phyloP scores from a whole-genome alignment of 2,329 filamentous ascomycete genomes.

The Microsporum ferrugineum region DNA sequence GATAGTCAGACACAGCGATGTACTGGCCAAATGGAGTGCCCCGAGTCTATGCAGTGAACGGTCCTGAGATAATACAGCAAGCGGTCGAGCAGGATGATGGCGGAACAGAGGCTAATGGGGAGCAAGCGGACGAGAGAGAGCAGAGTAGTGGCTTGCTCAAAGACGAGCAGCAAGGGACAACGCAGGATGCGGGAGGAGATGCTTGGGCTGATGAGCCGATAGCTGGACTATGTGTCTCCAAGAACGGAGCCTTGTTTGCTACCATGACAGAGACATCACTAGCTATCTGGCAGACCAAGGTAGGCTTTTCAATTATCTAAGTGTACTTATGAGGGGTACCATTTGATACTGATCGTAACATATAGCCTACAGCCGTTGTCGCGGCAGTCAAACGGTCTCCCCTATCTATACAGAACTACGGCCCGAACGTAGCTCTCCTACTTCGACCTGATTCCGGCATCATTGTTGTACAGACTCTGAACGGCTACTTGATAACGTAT shows the following conservation, averaged over 20 bases:
- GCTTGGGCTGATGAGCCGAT: conserved; percentile 52
- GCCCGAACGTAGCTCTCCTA: conserved; percentile 70
- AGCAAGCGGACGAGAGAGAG: conserved; percentile 45
- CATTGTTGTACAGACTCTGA: conserved; percentile 74
- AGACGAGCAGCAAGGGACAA: conserved; percentile 18
- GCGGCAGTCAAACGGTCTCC: conserved; percentile 73
- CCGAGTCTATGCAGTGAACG: conserved; percentile 39
- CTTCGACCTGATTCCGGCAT: conserved; percentile 87
- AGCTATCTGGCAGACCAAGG: conserved; percentile 94
- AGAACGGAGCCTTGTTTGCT: conserved; percentile 72
- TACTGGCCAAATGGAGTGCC: conserved; percentile 42
- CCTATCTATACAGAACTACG: conserved; percentile 70
- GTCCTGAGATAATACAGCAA: conserved; percentile 26
- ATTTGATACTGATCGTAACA: conserved; percentile 16
- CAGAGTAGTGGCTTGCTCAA: conserved; percentile 22
- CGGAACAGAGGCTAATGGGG: conserved; percentile 12
- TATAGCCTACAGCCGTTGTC: conserved; percentile 74
- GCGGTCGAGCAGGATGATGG: conserved; percentile 19
- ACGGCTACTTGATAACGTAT: conserved; percentile 88
- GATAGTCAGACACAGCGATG: conserved; percentile 30
- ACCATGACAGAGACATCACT: conserved; percentile 76
- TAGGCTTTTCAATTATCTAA: conserved; percentile 27
- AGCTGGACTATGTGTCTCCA: conserved; percentile 62
- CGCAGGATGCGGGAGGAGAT: conserved; percentile 18
- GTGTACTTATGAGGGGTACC: neutral